Conservation (phyloP, 1,139 yeast species). For the Candida sanyaensis region DNA sequence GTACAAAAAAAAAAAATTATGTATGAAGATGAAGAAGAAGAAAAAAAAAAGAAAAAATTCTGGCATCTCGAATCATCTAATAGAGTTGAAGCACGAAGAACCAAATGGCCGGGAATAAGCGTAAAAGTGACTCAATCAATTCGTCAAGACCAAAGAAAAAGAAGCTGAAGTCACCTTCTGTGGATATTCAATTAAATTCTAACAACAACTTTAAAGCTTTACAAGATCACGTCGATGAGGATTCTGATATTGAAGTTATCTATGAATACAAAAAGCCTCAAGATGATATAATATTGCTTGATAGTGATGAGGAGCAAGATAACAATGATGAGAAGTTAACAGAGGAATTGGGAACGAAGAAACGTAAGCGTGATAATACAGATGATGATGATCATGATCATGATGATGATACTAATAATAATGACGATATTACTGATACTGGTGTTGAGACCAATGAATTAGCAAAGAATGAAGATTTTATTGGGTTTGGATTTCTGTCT, state of each 20-base stretch:
- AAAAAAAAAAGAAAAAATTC: conserved; percentile 16
- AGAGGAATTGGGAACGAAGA: conserved; percentile 15
- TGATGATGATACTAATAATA: conserved; percentile 8
- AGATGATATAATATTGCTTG: conserved; percentile 21
- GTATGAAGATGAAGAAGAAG: conserved; percentile 14
- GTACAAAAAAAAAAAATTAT: conserved; percentile 16
- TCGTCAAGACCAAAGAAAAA: conserved; percentile 18
- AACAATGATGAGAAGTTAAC: conserved; percentile 12
- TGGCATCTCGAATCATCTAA: neutral
- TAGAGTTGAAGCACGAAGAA: neutral
- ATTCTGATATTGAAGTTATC: conserved; percentile 23
- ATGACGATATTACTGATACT: neutral
- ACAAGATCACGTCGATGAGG: conserved; percentile 19
- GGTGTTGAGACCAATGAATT: conserved; percentile 28
- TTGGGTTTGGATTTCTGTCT: conserved; percentile 57
- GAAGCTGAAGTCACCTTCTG: neutral
- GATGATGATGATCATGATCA: neutral
- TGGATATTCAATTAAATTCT: conserved; percentile 13
- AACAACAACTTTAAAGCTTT: conserved; percentile 24
- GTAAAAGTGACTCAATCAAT: conserved; percentile 21
- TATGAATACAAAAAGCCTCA: conserved; percentile 19
- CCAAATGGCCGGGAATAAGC: conserved; percentile 14
- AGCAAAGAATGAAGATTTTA: conserved; percentile 57
- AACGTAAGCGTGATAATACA: conserved; percentile 11
- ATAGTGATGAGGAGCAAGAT: conserved; percentile 29